These are phyloP conservation scores for Bacterosira constricta DNA, from an alignment of 108 stramenopile species.

Conservation along the genomic window DNA sequence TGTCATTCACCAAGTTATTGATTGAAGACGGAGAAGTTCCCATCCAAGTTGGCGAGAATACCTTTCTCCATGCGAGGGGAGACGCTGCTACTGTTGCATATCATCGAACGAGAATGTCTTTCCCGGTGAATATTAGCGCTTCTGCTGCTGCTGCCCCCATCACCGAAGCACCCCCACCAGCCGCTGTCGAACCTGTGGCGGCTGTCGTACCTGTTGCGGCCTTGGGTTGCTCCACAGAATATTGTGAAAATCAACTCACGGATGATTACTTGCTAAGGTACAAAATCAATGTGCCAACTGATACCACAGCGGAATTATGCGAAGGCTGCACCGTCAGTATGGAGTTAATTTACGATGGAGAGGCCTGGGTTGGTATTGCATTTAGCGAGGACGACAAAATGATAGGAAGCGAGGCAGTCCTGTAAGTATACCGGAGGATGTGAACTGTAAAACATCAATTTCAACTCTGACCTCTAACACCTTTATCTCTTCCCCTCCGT, in stretches of 20 bases:
- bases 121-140: not conserved
- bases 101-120: not conserved
- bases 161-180: no score
- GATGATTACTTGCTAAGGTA: constrained; percentile 1
- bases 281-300: constrained; percentile 11
- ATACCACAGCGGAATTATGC: not conserved
- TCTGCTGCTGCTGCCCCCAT: no score
- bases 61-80: constrained; percentile 30
- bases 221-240: not conserved
- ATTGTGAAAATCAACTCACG: constrained; percentile 10
- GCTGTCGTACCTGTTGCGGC: no score
- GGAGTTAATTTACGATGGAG: constrained; percentile 19
- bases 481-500: no score
- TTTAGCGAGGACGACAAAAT: constrained; percentile 22
- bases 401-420: constrained; percentile 36
- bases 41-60: constrained; percentile 34
- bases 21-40: constrained; percentile 53
- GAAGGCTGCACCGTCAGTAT: constrained; percentile 20
- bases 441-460: not conserved
- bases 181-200: not conserved
- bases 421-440: constrained; percentile 4
- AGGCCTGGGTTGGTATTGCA: constrained; percentile 29
- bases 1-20: constrained; percentile 67
- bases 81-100: not conserved
- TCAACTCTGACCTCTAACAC: no score